phyloP scores from a whole-genome alignment of 2,329 filamentous ascomycete genomes.

The Penicillium sp. region DNA sequence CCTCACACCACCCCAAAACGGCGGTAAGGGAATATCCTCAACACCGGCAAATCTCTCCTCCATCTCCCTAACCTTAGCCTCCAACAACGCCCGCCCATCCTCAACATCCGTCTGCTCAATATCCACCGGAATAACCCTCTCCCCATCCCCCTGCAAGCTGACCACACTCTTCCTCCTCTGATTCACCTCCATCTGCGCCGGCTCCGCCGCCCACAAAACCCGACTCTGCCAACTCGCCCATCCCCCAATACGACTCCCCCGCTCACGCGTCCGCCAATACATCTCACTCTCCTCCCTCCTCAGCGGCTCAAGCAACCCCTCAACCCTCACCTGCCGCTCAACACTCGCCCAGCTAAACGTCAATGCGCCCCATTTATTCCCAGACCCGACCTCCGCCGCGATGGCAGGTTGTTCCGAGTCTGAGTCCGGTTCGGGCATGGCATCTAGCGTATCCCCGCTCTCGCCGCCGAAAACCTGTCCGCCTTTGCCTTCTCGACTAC shows the following conservation, averaged over 20 bases:
- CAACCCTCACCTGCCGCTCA: slow-evolving; percentile 87
- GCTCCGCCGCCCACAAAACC: slow-evolving; percentile 56
- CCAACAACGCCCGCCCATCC: slow-evolving; percentile 70
- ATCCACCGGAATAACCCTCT: slow-evolving; percentile 25
- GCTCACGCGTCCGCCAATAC: slow-evolving; percentile 64
- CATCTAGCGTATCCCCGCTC: slow-evolving; percentile 43
- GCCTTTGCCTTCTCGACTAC: slow-evolving; percentile 57
- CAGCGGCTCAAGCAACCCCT: slow-evolving; percentile 70
- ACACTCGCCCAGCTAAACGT: slow-evolving; percentile 87
- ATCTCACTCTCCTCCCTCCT: slow-evolving; percentile 67
- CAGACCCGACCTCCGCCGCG: slow-evolving; percentile 14
- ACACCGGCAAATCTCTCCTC: slow-evolving; percentile 71
- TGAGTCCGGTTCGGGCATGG: slow-evolving; percentile 58
- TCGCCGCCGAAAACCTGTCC: slow-evolving; percentile 39
- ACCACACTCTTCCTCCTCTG: slow-evolving; percentile 27
- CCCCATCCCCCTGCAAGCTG: slow-evolving; percentile 15
- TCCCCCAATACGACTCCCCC: slow-evolving; percentile 81
- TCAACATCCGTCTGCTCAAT: slow-evolving; percentile 47
- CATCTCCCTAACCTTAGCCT: slow-evolving; percentile 72
- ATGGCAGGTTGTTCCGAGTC: slow-evolving; percentile 17
- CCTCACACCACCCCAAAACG: slow-evolving; percentile 91
- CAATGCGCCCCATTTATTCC: slow-evolving; percentile 74
- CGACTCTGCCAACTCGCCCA: slow-evolving; percentile 91
- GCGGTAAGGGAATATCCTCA: slow-evolving; percentile 82
- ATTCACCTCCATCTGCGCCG: slow-evolving; percentile 22